Evolutionary conservation across 164 flowering plant species (phyloP).

Genomic region (Vitis cinerea): DNA sequence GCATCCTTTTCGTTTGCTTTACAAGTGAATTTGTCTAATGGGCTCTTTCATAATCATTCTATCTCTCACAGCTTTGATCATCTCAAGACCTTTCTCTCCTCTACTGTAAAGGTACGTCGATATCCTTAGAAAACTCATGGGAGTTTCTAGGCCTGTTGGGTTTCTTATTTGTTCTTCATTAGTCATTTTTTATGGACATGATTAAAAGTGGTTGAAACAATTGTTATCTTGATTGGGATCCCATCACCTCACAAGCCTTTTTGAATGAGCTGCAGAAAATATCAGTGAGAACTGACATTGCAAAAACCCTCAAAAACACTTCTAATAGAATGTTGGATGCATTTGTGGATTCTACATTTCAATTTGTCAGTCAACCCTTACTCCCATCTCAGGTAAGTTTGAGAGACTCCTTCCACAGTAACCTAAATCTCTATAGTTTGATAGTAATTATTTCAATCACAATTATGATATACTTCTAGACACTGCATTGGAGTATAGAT

Average conservation of each 20-base stretch:
- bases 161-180: background rate
- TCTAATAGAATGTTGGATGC: constrained; percentile 18
- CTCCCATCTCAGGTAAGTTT: constrained; percentile 32
- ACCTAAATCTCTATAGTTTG: background rate
- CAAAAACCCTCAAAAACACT: constrained; percentile 7
- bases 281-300: background rate
- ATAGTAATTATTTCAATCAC: background rate
- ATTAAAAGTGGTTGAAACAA: background rate
- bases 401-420: background rate
- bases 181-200: background rate
- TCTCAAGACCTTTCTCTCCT: background rate
- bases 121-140: background rate
- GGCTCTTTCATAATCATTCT: background rate
- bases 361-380: constrained; percentile 29
- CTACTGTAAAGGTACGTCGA: background rate
- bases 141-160: background rate
- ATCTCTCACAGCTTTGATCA: background rate
- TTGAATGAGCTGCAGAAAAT: background rate
- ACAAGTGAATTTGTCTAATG: background rate
- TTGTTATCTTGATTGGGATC: background rate
- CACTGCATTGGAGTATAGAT: background rate
- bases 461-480: background rate
- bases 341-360: constrained; percentile 30
- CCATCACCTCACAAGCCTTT: background rate
- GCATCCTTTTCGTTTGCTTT: too few species aligned